Evolutionary conservation across 495 filamentous ascomycete species (phyloP), one percentile per base, ranked within the genome.

Genomic region (Xylaria venustula): DNA sequence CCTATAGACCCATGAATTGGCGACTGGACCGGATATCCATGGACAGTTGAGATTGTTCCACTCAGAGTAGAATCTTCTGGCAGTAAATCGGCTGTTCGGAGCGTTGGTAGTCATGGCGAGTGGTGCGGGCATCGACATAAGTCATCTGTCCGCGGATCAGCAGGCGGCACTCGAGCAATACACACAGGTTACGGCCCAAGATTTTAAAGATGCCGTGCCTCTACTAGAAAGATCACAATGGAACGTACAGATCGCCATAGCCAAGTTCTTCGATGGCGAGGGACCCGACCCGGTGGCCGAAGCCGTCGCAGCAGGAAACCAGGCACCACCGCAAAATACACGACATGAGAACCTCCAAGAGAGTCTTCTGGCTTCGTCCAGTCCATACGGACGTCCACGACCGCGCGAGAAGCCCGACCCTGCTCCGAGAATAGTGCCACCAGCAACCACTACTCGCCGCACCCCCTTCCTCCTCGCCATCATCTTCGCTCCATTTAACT

Each of bases 231-330:
- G 92, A 54, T 95, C 91, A 34, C 87, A 97, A 76, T 98, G 95
- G 95, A 98, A 98, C 73, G 90, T 97, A 12, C 71, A 98, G 89
- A 95, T 98, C 62, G 94, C 94, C 32, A 90, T 98, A 51, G 83
- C 94, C 50, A 93, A 93, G 68, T 98, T 98, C 84, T 98, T 97
- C 70, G 94, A 98, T 71, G 94, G 95, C 51, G 95, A 98, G 75
- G 85, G 88, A 4, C 84, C 90, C 36, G 90, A 96, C 69, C 88
- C 85, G 5, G 78, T 93, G 6, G 90, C 90, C 64, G 90, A 91
- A 76, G 88, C 90, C 60, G 79, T 87, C 52, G 83, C 87, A 36
- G 82, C 87, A 26, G 76, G 86, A 37, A 69, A 79, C 44, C 68
- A 83, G n/a, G 79, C 84, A 52, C 86, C 85, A 17, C 79, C 82